Base-by-base conservation (phyloP, 2,329 filamentous ascomycete species). In the Westerdykella aurantiaca region DNA sequence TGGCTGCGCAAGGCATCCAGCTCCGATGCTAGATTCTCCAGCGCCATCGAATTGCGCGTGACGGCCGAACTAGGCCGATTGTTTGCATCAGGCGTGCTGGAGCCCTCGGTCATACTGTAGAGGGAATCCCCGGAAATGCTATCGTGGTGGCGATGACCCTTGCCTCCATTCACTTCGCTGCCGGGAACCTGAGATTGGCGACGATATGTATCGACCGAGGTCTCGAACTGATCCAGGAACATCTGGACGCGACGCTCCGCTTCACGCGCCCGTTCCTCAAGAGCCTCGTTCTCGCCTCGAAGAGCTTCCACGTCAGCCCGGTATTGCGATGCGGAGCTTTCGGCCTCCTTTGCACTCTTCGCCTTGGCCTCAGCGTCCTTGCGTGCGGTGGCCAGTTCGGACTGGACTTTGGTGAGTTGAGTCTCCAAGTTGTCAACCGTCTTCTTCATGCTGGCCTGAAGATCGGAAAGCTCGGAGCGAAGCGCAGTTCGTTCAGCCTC, bases 241-340 rank as follows among this genome's bases (percentile, higher is more conserved):
- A 95, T 79, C 25, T 87, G 88, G 17, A 98, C 93, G 61, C 95
- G 95, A 52, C 87, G 83, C 71, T 98, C 93, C 1, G 93, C 93
- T 64, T 96, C 91, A 41, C 81, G 76, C 5, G 90, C 91, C 35
- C 91, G 86, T 55, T 82, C 81, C 65, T 97, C 90, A 3, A 98
- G 80, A 31, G 84, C 72, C 0, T 72, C 69, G 58, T 97, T 95
- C 67, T 96, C 90, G 42, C 83, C 78, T 57, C 89, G 88, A 29
- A 97, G 75, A 52, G 88, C 80, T 49, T 94, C 86, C 21, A 97
- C 72, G 44, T 95, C 86, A 34, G 75, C 75, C 48, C 79, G 79
- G 43, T 79, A 72, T 48, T 77, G 75, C 45, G 80, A 70, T 4
- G 70, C 69, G 10, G 71, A 74, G 23, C 72, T 64, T 37, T 76